A percentile compares a stretch with the other conserved stretches of the same genome.
These are phyloP conservation scores for Amaranthus hypochondriacus DNA, from an alignment of 148 eudicot genomes.

Conservation along the genomic window DNA sequence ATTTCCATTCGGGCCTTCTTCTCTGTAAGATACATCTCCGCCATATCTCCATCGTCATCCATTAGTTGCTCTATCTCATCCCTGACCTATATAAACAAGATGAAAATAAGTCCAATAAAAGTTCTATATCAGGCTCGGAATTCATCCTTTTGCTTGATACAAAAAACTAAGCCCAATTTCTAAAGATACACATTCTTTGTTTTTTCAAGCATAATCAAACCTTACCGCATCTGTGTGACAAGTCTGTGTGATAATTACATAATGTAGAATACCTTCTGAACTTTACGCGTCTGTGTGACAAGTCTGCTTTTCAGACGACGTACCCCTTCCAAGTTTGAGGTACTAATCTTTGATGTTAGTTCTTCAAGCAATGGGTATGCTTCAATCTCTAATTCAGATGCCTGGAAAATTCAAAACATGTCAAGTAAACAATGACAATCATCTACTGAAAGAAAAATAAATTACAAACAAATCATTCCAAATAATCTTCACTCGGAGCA, in stretches of 20 bases:
- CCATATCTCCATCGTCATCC: constrained; percentile 99
- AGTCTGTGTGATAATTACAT: neutral
- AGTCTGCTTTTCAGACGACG: constrained; percentile 96
- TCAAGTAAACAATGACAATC: neutral
- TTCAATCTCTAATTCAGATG: constrained; percentile 88
- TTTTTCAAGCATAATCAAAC: too few species aligned
- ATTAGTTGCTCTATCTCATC: constrained; percentile 99
- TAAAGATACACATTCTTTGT: too few species aligned
- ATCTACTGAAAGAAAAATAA: neutral
- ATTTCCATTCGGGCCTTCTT: constrained; percentile 81
- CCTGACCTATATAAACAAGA: constrained; percentile 52
- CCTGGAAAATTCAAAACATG: constrained; percentile 41
- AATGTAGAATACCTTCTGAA: constrained; percentile 67
- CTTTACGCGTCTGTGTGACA: constrained; percentile 85
- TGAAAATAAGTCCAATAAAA: neutral
- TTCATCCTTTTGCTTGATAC: neutral
- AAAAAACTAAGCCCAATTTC: neutral
- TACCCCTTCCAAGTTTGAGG: constrained; percentile 79
- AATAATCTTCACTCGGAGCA: neutral
- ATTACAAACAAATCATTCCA: neutral
- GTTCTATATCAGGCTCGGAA: neutral
- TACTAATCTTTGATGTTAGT: constrained; percentile 91
- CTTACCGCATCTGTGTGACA: too few species aligned
- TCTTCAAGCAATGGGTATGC: constrained; percentile 98
- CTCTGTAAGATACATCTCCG: constrained; percentile 97